These are phyloP conservation scores for Knufia petricola DNA, from an alignment of 2,329 filamentous ascomycete genomes.

Conservation along the genomic window DNA sequence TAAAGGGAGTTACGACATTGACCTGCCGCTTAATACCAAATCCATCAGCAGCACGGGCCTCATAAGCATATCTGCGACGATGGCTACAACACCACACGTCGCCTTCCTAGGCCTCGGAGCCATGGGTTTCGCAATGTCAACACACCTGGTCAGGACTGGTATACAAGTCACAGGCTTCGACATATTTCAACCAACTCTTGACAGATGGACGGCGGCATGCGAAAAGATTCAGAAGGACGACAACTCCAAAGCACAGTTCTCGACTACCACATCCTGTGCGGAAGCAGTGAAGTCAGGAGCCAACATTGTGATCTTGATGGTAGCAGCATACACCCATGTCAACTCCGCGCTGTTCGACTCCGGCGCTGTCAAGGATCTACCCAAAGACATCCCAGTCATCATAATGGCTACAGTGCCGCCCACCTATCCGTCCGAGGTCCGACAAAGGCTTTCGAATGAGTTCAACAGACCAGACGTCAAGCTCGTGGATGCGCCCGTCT, in stretches of 20 bases:
- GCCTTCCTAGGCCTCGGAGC: slow-evolving; percentile 68
- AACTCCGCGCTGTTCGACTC: slow-evolving; percentile 54
- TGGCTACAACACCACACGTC: slow-evolving; percentile 27
- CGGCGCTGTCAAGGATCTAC: slow-evolving; percentile 41
- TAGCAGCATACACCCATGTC: slow-evolving; percentile 61
- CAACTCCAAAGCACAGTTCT: slow-evolving; percentile 47
- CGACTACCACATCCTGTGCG: slow-evolving; percentile 49
- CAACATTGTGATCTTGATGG: slow-evolving; percentile 48
- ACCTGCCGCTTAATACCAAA: too few species aligned
- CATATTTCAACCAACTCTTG: slow-evolving; percentile 56
- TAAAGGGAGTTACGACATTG: too few species aligned
- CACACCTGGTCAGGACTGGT: slow-evolving; percentile 57
- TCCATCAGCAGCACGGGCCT: background rate
- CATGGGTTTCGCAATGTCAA: slow-evolving; percentile 77
- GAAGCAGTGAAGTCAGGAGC: slow-evolving; percentile 44
- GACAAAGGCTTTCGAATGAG: slow-evolving; percentile 43
- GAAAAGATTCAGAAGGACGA: slow-evolving; percentile 37
- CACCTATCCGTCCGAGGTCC: slow-evolving; percentile 53
- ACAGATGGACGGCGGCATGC: slow-evolving; percentile 54
- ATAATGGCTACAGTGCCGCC: slow-evolving; percentile 64
- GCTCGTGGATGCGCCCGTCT: slow-evolving; percentile 64
- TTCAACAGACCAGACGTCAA: slow-evolving; percentile 52
- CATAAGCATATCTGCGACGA: background rate
- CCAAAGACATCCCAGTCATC: slow-evolving; percentile 51
- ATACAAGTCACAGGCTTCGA: slow-evolving; percentile 63